Evolutionary conservation across 1,284 basidiomycete genomes (phyloP).

Genomic region (Tilletia indica): DNA sequence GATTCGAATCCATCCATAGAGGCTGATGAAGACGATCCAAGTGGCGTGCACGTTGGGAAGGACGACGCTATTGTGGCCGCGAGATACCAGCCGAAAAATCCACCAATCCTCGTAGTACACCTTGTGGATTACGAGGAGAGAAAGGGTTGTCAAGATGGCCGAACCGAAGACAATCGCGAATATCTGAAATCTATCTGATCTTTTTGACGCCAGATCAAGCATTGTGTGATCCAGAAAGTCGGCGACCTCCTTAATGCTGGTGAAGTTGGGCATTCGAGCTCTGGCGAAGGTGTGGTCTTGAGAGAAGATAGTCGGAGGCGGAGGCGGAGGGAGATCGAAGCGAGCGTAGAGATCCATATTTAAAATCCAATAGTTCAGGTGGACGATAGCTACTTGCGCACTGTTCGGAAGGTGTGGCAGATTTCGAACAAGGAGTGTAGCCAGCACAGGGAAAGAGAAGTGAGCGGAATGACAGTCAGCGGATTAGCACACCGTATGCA

Average conservation of each 20-base stretch:
- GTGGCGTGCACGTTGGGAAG: neutral
- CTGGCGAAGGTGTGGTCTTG: neutral
- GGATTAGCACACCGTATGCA: no score
- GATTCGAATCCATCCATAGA: neutral
- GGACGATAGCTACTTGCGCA: no score
- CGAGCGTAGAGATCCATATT: neutral
- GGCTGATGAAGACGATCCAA: neutral
- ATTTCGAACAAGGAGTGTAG: no score
- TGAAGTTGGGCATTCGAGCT: conserved; percentile 4
- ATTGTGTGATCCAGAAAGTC: neutral
- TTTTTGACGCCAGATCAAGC: neutral
- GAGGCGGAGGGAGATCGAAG: neutral
- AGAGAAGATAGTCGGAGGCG: neutral
- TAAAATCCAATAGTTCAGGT: no score
- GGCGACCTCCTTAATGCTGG: neutral
- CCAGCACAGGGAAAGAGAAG: no score
- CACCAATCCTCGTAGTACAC: neutral
- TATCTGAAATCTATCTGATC: neutral
- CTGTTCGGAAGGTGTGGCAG: no score
- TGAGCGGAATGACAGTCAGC: no score
- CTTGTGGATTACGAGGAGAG: neutral
- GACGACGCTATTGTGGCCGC: neutral
- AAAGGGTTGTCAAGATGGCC: neutral
- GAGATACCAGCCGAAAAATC: neutral
- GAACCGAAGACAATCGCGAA: neutral